Evolutionary conservation across 23 red algal species (phyloP).

Genomic region (Cyanidiococcus yangmingshanensis): DNA sequence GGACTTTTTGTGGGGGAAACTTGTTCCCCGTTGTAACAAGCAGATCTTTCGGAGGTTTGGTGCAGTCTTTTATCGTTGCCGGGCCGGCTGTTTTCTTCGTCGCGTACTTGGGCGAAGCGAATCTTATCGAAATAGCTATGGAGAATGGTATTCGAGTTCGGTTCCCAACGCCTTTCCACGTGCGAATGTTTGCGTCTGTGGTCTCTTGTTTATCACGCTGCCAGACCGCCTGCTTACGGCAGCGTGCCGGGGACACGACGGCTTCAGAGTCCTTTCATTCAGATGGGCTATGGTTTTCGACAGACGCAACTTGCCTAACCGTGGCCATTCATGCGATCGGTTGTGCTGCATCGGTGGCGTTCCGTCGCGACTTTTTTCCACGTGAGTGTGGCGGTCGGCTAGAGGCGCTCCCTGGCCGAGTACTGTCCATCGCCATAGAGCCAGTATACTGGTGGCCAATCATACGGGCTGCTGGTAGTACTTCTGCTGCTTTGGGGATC

Average conservation of each 20-base stretch:
- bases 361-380: neutral
- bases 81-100: too few species aligned
- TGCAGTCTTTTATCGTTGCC: too few species aligned
- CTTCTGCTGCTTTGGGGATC: neutral
- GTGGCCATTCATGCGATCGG: neutral
- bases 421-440: neutral
- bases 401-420: neutral
- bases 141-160: neutral
- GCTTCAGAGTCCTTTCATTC: neutral
- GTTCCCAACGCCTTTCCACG: neutral
- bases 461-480: neutral
- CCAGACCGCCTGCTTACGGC: neutral
- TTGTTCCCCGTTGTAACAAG: too few species aligned
- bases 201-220: neutral
- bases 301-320: neutral
- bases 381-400: neutral
- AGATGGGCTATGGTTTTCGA: neutral
- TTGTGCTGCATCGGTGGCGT: neutral
- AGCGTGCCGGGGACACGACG: neutral
- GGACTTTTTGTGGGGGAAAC: too few species aligned
- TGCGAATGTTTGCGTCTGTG: neutral
- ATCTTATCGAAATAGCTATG: too few species aligned
- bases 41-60: too few species aligned
- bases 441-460: slow-evolving; percentile 1
- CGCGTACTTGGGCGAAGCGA: too few species aligned